Evolutionary conservation across 305 asterid species (phyloP), one percentile per base, ranked within the genome.

Genomic region (Fraxinus albicans): DNA sequence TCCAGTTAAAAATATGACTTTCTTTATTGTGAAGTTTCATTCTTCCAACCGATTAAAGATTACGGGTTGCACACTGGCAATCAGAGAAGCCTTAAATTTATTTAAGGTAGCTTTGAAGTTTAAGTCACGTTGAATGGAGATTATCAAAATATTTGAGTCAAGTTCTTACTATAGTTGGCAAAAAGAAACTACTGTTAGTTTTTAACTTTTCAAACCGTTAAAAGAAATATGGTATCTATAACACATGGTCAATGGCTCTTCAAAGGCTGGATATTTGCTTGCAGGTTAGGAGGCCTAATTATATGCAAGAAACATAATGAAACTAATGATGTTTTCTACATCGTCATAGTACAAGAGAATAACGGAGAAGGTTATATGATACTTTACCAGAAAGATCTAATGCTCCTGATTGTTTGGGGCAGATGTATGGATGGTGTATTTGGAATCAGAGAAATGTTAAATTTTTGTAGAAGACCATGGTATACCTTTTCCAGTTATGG

Each of bases 21-120:
- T 81, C 74, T 67, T 60, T 81, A 47, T 75, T 76, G 82, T 35
- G 34, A 53, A 33, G 36, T 75, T 82, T 77, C 50, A 58, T 27
- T 34, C 42, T 38, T 27, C 50, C 72, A 1, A 19, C 75, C 19
- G 73, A 65, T 55, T 69, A 78, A 80, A 19, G 42, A 40, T 12
- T 33, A 35, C n/a, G 23, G 73, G 27, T 44, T 21, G 42, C 17
- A 9, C 42, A 31, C 79, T 23, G 67, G n/a, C 72, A 72, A 50
- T 72, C 44, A 63, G 60, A 50, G 80, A 60, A 55, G 53, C 65
- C 40, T 79, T 55, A 60, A 8, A 7, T 76, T 63, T 63, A 73
- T 80, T 35, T 80, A 72, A 75, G 19, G 33, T 53, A 36, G 47
- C 33, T n/a, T 55, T 73, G 38, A 40, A 58, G n/a, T 29, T 29